Evolutionary conservation across 1,139 yeast genomes (phyloP).

Genomic region (Lodderomyces jiufengensis): DNA sequence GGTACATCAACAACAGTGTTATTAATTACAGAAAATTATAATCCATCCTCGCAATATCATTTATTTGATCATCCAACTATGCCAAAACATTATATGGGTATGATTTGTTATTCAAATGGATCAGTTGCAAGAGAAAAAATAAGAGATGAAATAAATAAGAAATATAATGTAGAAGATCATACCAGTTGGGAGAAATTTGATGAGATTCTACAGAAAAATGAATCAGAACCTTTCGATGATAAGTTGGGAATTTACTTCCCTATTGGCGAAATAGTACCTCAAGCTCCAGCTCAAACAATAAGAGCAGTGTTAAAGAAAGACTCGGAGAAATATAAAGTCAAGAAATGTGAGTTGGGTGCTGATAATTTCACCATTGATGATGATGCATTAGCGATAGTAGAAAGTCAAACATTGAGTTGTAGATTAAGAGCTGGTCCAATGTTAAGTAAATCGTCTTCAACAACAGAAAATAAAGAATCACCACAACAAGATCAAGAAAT

Average conservation of each 20-base stretch:
- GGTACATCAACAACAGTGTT: constrained; percentile 91
- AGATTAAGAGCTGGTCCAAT: constrained; percentile 77
- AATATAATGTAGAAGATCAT: constrained; percentile 26
- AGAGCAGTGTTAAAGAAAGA: constrained; percentile 37
- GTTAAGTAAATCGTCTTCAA: constrained; percentile 26
- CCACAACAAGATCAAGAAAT: constrained; percentile 15
- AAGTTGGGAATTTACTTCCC: constrained; percentile 83
- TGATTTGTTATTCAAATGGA: constrained; percentile 93
- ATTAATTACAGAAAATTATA: constrained; percentile 71
- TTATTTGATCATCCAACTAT: constrained; percentile 83
- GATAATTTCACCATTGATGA: constrained; percentile 48
- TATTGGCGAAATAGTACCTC: constrained; percentile 84
- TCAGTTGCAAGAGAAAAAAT: constrained; percentile 80
- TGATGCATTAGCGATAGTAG: constrained; percentile 77
- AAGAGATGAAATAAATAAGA: constrained; percentile 58
- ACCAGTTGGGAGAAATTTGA: constrained; percentile 66
- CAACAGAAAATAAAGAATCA: background rate
- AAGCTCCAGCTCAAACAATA: constrained; percentile 58
- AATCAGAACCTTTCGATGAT: constrained; percentile 20
- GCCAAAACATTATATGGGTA: constrained; percentile 79
- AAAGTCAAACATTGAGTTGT: constrained; percentile 83
- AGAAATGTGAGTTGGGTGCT: constrained; percentile 16
- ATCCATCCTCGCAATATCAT: constrained; percentile 81
- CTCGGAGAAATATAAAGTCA: constrained; percentile 20
- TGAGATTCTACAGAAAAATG: constrained; percentile 40